These are phyloP conservation scores for Lactarius hengduanensis DNA, from an alignment of 768 basidiomycete genomes.

Conservation along the genomic window DNA sequence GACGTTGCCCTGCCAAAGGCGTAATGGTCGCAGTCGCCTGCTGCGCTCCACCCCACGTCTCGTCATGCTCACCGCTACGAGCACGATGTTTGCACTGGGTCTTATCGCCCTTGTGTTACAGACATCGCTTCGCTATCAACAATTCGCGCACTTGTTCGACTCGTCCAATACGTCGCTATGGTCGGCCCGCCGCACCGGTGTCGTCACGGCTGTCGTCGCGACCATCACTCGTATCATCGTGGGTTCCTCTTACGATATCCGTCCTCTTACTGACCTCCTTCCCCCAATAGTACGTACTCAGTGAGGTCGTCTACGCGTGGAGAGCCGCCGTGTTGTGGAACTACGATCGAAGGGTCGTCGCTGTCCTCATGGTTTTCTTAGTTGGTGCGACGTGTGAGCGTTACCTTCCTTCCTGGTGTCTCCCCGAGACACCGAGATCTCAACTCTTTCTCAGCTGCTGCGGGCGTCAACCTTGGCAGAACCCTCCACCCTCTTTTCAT, in stretches of 20 bases:
- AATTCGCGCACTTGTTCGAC: not conserved
- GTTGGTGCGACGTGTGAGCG: slow-evolving; percentile 13
- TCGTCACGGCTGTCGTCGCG: slow-evolving; percentile 8
- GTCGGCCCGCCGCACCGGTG: slow-evolving; percentile 4
- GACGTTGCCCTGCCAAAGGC: not conserved
- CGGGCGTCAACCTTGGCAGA: slow-evolving; percentile 11
- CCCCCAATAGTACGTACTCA: slow-evolving; percentile 10
- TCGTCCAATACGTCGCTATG: slow-evolving; percentile 1
- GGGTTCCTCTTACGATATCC: not conserved
- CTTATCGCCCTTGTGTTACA: slow-evolving; percentile 17
- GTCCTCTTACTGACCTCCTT: not conserved
- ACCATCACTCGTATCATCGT: slow-evolving; percentile 14
- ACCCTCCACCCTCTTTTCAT: slow-evolving; percentile 4
- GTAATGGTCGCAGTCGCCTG: not conserved
- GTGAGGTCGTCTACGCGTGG: slow-evolving; percentile 17
- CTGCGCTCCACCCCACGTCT: slow-evolving; percentile 14
- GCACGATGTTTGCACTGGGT: slow-evolving; percentile 14
- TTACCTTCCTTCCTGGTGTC: not conserved
- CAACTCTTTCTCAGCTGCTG: not conserved
- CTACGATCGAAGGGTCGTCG: slow-evolving; percentile 15
- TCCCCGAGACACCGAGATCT: not conserved
- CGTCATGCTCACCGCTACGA: slow-evolving; percentile 21
- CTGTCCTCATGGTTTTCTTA: slow-evolving; percentile 9
- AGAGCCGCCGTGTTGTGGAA: slow-evolving; percentile 24
- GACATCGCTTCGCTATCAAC: slow-evolving; percentile 14